phyloP scores from a whole-genome alignment of 352 stramenopile species.

The Globisporangium takayamanum region DNA sequence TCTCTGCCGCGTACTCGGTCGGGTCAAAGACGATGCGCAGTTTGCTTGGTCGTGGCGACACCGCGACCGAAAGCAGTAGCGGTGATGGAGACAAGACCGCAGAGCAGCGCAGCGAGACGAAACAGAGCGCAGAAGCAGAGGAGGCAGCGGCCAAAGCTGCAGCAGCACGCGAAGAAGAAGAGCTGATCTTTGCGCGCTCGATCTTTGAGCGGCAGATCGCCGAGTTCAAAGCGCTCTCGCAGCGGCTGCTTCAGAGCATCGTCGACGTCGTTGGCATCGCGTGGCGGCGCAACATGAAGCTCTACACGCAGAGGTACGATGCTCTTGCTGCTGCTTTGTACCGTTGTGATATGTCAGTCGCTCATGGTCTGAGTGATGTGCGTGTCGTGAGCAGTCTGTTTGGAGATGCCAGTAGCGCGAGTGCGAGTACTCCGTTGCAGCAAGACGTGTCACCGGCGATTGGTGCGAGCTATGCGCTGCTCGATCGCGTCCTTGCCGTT shows the following conservation, averaged over 20 bases:
- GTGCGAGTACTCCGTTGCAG: neutral
- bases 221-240: slow-evolving; percentile 32
- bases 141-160: neutral
- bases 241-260: slow-evolving; percentile 22
- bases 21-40: slow-evolving; percentile 70
- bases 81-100: too few species aligned
- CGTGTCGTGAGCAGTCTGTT: slow-evolving; percentile 13
- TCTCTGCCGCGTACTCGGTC: slow-evolving; percentile 67
- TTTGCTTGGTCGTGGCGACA: slow-evolving; percentile 35
- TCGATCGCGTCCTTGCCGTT: slow-evolving; percentile 23
- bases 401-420: neutral
- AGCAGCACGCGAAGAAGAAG: slow-evolving; percentile 25
- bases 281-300: slow-evolving; percentile 15
- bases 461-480: slow-evolving; percentile 19
- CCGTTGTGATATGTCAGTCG: neutral
- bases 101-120: neutral
- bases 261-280: slow-evolving; percentile 20
- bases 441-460: slow-evolving; percentile 32
- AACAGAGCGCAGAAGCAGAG: neutral
- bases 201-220: slow-evolving; percentile 62
- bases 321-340: slow-evolving; percentile 15
- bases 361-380: neutral
- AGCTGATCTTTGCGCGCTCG: slow-evolving; percentile 62
- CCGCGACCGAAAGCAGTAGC: neutral
- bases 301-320: slow-evolving; percentile 30